Conservation (phyloP, 2,329 filamentous ascomycete genomes). For the Sphaerulina musiva region DNA sequence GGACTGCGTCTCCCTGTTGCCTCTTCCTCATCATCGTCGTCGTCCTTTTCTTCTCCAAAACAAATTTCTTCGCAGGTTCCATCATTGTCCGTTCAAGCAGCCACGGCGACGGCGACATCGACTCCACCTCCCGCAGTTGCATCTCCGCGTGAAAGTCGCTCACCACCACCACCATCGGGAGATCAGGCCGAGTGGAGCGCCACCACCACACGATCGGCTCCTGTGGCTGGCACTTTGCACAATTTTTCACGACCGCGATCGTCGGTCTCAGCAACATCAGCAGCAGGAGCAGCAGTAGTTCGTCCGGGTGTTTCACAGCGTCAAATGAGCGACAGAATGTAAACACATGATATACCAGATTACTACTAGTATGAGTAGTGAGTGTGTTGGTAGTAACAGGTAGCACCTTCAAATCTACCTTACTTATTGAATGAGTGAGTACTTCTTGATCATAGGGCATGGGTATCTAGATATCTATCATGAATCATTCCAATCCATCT, state of each 20-base stretch:
- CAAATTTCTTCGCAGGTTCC: neutral
- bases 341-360: too few relatives aligned
- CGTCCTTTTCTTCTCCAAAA: neutral
- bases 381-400: too few relatives aligned
- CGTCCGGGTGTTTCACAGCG: neutral
- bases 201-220: neutral
- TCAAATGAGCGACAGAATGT: neutral
- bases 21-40: neutral
- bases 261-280: neutral
- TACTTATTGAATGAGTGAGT: neutral
- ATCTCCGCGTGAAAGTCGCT: neutral
- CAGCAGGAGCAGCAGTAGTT: neutral
- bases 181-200: slow-evolving; percentile 12
- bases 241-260: slow-evolving; percentile 1
- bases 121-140: neutral
- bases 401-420: neutral
- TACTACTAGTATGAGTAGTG: too few relatives aligned
- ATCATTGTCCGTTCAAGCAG: neutral
- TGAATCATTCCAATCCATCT: neutral
- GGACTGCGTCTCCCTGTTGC: slow-evolving; percentile 14
- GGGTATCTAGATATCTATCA: neutral
- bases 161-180: neutral
- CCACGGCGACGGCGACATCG: slow-evolving; percentile 2
- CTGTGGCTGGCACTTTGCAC: neutral
- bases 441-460: neutral